Conservation (phyloP, 2,329 filamentous ascomycete species). For the Fusarium sp. region DNA sequence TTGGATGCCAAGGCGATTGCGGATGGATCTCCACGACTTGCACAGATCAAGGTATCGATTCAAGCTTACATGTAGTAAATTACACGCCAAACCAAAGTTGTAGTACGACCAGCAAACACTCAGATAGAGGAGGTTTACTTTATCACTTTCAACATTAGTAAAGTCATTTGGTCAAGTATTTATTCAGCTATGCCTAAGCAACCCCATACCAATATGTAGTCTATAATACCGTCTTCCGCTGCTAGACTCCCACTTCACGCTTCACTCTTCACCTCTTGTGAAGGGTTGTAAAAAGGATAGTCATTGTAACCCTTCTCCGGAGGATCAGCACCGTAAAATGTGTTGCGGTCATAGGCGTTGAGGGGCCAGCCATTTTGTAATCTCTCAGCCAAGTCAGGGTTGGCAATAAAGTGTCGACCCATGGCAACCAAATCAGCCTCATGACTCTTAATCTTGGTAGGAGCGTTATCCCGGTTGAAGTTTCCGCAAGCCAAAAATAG, state of each 20-base stretch:
- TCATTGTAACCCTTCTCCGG: conserved; percentile 43
- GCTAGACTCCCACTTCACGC: background rate
- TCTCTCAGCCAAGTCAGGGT: conserved; percentile 50
- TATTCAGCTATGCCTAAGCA: background rate
- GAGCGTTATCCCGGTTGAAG: conserved; percentile 39
- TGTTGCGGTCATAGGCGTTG: conserved; percentile 50
- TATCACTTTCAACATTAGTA: background rate
- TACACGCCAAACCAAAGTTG: no score
- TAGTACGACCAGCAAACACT: no score
- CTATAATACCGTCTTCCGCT: background rate
- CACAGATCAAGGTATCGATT: no score
- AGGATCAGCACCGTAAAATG: conserved; percentile 50
- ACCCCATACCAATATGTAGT: background rate
- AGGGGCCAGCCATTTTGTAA: conserved; percentile 50
- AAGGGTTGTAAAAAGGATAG: conserved; percentile 29
- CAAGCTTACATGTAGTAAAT: no score
- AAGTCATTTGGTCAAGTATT: accelerated
- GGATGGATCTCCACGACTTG: no score
- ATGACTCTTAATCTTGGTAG: conserved; percentile 49
- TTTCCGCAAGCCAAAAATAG: conserved; percentile 62
- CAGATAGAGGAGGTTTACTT: no score
- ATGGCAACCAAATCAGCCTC: conserved; percentile 42
- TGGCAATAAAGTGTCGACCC: conserved; percentile 48
- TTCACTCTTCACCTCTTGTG: background rate
- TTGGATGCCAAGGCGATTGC: no score